Conservation (phyloP, 257 asterid genomes). For the Lavandula angustifolia region DNA sequence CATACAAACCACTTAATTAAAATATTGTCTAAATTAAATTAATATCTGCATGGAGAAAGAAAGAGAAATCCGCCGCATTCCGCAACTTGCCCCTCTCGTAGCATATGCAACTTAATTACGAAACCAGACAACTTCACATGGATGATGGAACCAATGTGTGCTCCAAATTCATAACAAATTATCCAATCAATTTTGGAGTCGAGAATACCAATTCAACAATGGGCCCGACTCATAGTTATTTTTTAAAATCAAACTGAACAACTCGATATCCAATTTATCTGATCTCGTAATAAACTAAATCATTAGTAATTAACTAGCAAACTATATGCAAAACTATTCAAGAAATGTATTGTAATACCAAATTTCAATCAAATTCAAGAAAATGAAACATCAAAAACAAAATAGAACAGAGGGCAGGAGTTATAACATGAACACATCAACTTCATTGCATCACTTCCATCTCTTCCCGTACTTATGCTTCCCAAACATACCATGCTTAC, state of each 20-base stretch:
- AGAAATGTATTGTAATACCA: slow-evolving; percentile 16
- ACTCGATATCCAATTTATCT: neutral
- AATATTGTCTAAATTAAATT: neutral
- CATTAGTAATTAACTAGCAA: slow-evolving; percentile 12
- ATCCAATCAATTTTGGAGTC: too few species aligned
- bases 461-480: slow-evolving; percentile 57
- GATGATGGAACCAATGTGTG: neutral
- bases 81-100: neutral
- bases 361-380: slow-evolving; percentile 1
- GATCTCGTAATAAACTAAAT: neutral
- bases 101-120: neutral
- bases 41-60: neutral
- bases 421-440: too few species aligned
- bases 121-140: slow-evolving; percentile 43
- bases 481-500: slow-evolving; percentile 71
- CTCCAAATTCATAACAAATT: slow-evolving; percentile 3
- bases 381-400: neutral
- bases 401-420: neutral
- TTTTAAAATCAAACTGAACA: too few species aligned
- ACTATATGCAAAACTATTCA: slow-evolving; percentile 18
- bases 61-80: neutral
- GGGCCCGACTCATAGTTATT: too few species aligned
- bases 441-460: slow-evolving; percentile 47
- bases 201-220: too few species aligned
- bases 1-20: neutral